phyloP scores from a whole-genome alignment of 768 basidiomycete genomes.

The Mycena olivaceomarginata region DNA sequence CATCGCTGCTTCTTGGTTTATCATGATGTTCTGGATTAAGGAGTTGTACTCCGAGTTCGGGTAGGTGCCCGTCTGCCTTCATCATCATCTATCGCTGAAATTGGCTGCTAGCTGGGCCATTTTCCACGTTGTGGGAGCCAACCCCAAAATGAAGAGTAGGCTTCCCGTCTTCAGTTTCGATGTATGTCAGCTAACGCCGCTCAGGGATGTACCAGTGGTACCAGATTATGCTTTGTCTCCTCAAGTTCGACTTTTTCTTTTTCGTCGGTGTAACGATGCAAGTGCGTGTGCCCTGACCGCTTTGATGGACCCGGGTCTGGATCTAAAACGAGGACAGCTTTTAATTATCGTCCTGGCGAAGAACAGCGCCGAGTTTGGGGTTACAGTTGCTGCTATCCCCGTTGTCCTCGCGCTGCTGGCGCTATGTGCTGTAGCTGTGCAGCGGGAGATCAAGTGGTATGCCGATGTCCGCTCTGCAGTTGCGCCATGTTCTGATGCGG shows the following conservation, averaged over 20 bases:
- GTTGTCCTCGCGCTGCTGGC: constrained; percentile 82
- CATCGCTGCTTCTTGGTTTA: constrained; percentile 79
- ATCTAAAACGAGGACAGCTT: constrained; percentile 66
- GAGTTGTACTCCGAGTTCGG: constrained; percentile 89
- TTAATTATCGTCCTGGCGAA: constrained; percentile 84
- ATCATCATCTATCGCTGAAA: constrained; percentile 25
- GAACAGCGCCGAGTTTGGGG: constrained; percentile 84
- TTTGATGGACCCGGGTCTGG: constrained; percentile 7
- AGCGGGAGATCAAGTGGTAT: constrained; percentile 88
- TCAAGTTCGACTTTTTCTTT: constrained; percentile 94
- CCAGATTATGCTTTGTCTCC: constrained; percentile 90
- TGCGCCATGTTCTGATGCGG: constrained; percentile 18
- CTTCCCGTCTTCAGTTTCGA: background rate
- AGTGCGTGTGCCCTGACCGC: constrained; percentile 57
- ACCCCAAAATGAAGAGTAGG: constrained; percentile 89
- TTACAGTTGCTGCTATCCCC: constrained; percentile 91
- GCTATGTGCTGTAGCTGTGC: constrained; percentile 81
- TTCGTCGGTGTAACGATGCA: constrained; percentile 94
- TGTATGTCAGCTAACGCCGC: constrained; percentile 28
- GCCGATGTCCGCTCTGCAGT: constrained; percentile 43
- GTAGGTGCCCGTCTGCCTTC: constrained; percentile 62
- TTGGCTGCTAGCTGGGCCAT: constrained; percentile 83
- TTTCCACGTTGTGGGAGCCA: constrained; percentile 92
- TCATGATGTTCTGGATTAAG: constrained; percentile 81
- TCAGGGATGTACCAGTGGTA: constrained; percentile 93